Conservation (phyloP, 352 stramenopile genomes). For the Phytophthora uliginosa region DNA sequence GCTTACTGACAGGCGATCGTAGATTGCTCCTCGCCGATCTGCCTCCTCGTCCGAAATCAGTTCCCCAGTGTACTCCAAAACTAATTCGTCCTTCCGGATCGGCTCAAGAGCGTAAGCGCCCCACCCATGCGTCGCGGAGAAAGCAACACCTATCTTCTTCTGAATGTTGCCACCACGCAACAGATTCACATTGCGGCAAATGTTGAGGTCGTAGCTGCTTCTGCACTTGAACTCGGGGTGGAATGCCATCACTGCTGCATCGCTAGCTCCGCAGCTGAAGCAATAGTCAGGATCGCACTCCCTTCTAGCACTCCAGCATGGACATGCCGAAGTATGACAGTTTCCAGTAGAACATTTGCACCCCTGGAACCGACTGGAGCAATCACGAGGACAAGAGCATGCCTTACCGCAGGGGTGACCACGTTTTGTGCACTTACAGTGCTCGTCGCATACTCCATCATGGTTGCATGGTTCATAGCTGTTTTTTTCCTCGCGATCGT, state of each 20-base stretch:
- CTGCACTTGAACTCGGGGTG: slow-evolving; percentile 32
- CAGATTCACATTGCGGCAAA: slow-evolving; percentile 78
- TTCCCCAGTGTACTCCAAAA: slow-evolving; percentile 81
- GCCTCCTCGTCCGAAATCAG: slow-evolving; percentile 82
- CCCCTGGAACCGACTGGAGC: slow-evolving; percentile 71
- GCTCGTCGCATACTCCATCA: slow-evolving; percentile 56
- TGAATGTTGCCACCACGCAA: slow-evolving; percentile 45
- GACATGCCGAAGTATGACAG: slow-evolving; percentile 60
- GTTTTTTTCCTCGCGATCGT: slow-evolving; percentile 59
- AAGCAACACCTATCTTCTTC: slow-evolving; percentile 75
- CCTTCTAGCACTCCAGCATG: slow-evolving; percentile 58
- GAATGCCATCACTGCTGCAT: slow-evolving; percentile 64
- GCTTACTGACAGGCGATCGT: slow-evolving; percentile 74
- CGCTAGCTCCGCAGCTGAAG: slow-evolving; percentile 74
- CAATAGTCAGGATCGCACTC: slow-evolving; percentile 86
- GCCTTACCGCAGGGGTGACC: slow-evolving; percentile 69
- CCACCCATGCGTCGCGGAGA: slow-evolving; percentile 78
- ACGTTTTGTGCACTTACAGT: slow-evolving; percentile 63
- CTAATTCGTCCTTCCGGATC: slow-evolving; percentile 76
- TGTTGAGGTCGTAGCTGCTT: slow-evolving; percentile 41
- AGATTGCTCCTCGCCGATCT: slow-evolving; percentile 78
- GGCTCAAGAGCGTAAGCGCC: slow-evolving; percentile 73
- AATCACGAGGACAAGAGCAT: slow-evolving; percentile 72
- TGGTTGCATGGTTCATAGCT: slow-evolving; percentile 77
- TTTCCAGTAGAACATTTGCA: slow-evolving; percentile 68